Evolutionary conservation across 1,284 basidiomycete species (phyloP).

Genomic region (Dichomitus squalens): DNA sequence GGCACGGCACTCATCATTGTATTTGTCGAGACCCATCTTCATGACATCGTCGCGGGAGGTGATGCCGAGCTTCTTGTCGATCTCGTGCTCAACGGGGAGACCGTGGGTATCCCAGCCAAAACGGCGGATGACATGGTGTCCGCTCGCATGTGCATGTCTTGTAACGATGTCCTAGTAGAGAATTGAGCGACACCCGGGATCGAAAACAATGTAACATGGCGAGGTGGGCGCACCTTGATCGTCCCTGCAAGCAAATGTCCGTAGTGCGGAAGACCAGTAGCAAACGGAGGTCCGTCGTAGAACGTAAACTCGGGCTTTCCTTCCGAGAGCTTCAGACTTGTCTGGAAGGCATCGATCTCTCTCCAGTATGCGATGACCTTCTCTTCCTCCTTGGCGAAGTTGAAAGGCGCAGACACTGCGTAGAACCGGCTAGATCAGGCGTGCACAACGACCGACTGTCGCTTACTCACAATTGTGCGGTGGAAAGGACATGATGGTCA

Average conservation of each 20-base stretch:
- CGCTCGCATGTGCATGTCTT: constrained; percentile 91
- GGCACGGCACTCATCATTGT: constrained; percentile 95
- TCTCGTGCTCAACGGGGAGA: constrained; percentile 98
- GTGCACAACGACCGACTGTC: not conserved
- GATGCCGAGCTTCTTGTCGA: constrained; percentile 96
- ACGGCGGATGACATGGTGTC: constrained; percentile 91
- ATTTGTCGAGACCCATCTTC: constrained; percentile 95
- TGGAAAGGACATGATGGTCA: constrained; percentile 61
- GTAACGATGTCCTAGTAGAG: constrained; percentile 87
- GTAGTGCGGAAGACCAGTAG: constrained; percentile 96
- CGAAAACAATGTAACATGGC: not conserved
- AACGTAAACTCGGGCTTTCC: constrained; percentile 91
- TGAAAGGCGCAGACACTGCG: constrained; percentile 74
- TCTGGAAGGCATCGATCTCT: constrained; percentile 97
- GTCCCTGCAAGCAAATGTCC: constrained; percentile 92
- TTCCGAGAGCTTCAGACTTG: constrained; percentile 90
- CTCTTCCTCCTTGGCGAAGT: constrained; percentile 92
- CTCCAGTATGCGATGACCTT: constrained; percentile 93
- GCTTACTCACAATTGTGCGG: constrained; percentile 68
- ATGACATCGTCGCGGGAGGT: constrained; percentile 94
- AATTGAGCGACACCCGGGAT: not conserved
- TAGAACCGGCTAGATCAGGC: constrained; percentile 9
- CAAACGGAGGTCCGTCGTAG: constrained; percentile 98
- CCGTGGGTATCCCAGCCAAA: constrained; percentile 99
- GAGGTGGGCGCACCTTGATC: constrained; percentile 78